phyloP scores from a whole-genome alignment of 2,329 filamentous ascomycete species.

The Colletotrichum somersetense region DNA sequence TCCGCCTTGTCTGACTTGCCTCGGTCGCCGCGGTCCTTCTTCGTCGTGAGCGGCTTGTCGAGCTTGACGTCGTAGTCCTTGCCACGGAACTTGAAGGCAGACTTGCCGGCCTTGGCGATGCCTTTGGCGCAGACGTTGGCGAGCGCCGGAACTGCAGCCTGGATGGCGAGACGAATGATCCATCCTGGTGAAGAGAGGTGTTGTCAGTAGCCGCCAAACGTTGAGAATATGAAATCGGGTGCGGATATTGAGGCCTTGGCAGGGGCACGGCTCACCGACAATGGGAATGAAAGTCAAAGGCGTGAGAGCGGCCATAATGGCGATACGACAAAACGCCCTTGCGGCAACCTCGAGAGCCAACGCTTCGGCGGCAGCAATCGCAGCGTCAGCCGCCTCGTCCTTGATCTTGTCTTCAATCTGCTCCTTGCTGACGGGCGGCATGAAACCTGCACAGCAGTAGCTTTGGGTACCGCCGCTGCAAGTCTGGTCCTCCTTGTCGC shows the following conservation, averaged over 20 bases:
- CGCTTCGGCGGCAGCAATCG: slow-evolving; percentile 47
- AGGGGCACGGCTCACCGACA: not conserved
- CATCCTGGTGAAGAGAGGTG: not conserved
- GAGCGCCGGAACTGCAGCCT: slow-evolving; percentile 48
- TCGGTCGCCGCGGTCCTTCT: not conserved
- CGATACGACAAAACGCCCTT: slow-evolving; percentile 52
- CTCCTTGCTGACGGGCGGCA: slow-evolving; percentile 43
- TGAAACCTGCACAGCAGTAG: slow-evolving; percentile 50
- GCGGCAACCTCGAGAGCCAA: slow-evolving; percentile 51
- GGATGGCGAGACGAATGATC: slow-evolving; percentile 36
- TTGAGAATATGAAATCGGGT: too few relatives aligned
- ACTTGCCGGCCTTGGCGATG: slow-evolving; percentile 49
- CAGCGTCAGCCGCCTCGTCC: slow-evolving; percentile 46
- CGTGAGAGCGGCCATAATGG: slow-evolving; percentile 46
- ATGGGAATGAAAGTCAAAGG: slow-evolving; percentile 24
- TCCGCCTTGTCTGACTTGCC: too few relatives aligned
- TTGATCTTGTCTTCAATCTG: slow-evolving; percentile 44
- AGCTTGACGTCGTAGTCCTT: slow-evolving; percentile 40
- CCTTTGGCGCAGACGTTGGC: slow-evolving; percentile 49
- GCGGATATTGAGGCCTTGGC: too few relatives aligned
- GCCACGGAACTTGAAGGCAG: not conserved
- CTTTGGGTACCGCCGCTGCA: slow-evolving; percentile 49
- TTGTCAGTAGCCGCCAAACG: too few relatives aligned
- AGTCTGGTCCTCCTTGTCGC: slow-evolving; percentile 47
- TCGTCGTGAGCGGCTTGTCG: not conserved